phyloP scores from a whole-genome alignment of 2,329 filamentous ascomycete genomes.

The Camillea tinctor region DNA sequence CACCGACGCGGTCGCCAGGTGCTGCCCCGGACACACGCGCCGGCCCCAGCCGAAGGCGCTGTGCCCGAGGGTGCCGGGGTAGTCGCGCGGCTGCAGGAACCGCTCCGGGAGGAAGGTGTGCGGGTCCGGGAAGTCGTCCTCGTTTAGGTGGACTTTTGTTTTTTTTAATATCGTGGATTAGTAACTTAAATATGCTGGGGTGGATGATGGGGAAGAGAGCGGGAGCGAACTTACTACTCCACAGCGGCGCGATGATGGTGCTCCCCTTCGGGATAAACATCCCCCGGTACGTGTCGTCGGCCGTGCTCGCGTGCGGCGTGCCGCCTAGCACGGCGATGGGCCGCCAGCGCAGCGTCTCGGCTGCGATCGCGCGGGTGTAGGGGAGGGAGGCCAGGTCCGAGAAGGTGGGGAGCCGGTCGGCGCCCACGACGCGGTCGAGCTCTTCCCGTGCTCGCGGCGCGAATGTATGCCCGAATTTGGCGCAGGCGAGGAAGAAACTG shows the following conservation, averaged over 20 bases:
- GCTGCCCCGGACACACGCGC: conserved; percentile 43
- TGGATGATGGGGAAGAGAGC: too few relatives aligned
- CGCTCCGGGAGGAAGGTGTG: conserved; percentile 2
- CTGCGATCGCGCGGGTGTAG: conserved; percentile 38
- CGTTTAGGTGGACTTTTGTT: conserved; percentile 37
- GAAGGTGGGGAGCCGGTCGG: conserved; percentile 36
- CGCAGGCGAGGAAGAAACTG: conserved; percentile 53
- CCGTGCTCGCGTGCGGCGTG: conserved; percentile 47
- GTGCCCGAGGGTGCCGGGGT: conserved; percentile 38
- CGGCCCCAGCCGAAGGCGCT: conserved; percentile 43
- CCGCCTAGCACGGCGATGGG: conserved; percentile 42
- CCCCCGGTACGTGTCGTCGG: conserved; percentile 39
- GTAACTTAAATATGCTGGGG: too few relatives aligned
- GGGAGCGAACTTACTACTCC: conserved; percentile 37
- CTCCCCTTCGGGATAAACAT: conserved; percentile 45
- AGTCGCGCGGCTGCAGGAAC: conserved; percentile 20
- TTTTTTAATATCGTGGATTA: too few relatives aligned
- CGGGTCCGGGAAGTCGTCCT: conserved; percentile 38
- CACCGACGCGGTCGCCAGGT: conserved; percentile 52
- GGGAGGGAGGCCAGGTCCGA: conserved; percentile 35
- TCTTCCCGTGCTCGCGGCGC: conserved; percentile 43
- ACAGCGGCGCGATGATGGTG: conserved; percentile 41
- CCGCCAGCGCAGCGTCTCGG: conserved; percentile 41
- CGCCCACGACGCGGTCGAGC: conserved; percentile 39
- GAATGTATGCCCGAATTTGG: conserved; percentile 48